Conservation (phyloP, 2,329 filamentous ascomycete species). For the Eutypella sp. region DNA sequence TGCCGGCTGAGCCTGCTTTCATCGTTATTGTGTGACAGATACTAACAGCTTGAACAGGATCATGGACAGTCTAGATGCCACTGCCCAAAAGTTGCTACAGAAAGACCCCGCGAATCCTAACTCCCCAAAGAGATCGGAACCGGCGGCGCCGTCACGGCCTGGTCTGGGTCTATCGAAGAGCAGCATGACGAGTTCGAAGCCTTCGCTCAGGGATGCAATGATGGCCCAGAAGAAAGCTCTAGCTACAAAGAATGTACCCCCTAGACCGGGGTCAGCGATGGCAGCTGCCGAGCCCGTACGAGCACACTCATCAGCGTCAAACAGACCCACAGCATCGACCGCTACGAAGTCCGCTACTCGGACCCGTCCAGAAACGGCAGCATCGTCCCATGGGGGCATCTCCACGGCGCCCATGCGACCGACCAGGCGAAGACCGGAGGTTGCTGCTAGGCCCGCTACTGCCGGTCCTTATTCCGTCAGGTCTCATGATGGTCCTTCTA, state of each 20-base stretch:
- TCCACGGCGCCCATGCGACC: slow-evolving; percentile 61
- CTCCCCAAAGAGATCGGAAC: slow-evolving; percentile 50
- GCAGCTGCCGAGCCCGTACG: slow-evolving; percentile 52
- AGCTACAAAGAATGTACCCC: slow-evolving; percentile 46
- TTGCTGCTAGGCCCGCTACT: slow-evolving; percentile 55
- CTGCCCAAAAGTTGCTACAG: slow-evolving; percentile 73
- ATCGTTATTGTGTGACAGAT: background rate
- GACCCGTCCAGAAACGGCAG: slow-evolving; percentile 37
- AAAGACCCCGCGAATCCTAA: slow-evolving; percentile 82
- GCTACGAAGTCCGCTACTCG: slow-evolving; percentile 31
- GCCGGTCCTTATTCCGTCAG: slow-evolving; percentile 62
- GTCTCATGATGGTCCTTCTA: slow-evolving; percentile 39
- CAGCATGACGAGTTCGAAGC: slow-evolving; percentile 52
- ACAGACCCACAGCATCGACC: slow-evolving; percentile 26
- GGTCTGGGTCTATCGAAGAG: slow-evolving; percentile 60
- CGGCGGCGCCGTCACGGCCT: slow-evolving; percentile 48
- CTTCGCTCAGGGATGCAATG: slow-evolving; percentile 77
- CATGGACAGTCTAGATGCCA: slow-evolving; percentile 70
- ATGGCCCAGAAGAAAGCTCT: slow-evolving; percentile 71
- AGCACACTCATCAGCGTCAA: slow-evolving; percentile 34
- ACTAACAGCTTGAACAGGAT: slow-evolving; percentile 49
- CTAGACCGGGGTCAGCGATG: slow-evolving; percentile 60
- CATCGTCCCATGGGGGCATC: slow-evolving; percentile 50
- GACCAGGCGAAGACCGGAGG: slow-evolving; percentile 52
- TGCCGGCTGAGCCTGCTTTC: background rate